A percentile compares a stretch with the other conserved stretches of the same genome.
phyloP scores from a whole-genome alignment of 352 stramenopile genomes.

The Aphanomyces invadans region DNA sequence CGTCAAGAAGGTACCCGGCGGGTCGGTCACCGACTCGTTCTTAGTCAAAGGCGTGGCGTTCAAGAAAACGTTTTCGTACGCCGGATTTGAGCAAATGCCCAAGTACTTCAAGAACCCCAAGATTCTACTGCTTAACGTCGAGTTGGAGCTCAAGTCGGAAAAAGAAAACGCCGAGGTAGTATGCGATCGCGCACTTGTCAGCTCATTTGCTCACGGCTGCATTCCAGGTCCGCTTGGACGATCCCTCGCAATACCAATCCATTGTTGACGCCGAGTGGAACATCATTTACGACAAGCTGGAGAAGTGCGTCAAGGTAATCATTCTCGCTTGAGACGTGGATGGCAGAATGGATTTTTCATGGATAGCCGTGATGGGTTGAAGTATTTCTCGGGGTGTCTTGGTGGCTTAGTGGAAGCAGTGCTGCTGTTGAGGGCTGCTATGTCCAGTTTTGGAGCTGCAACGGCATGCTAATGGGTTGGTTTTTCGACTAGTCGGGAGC shows the following conservation, averaged over 20 bases:
- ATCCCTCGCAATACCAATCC: conserved; percentile 97
- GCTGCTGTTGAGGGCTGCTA: no score
- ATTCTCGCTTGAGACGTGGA: no score
- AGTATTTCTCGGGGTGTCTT: no score
- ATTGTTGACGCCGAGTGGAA: conserved; percentile 99
- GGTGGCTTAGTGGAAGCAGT: no score
- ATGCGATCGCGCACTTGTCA: no score
- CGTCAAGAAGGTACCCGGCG: conserved; percentile 97
- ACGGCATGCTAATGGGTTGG: no score
- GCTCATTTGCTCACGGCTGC: no score
- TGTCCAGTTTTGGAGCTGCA: no score
- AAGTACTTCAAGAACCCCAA: conserved; percentile 96
- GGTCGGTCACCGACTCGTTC: conserved; percentile 96
- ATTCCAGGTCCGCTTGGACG: conserved; percentile 95
- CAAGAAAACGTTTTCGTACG: conserved; percentile 99
- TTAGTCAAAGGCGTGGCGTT: conserved; percentile 97
- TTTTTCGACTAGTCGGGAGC: conserved; percentile 58
- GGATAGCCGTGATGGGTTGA: no score
- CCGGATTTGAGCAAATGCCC: conserved; percentile 99
- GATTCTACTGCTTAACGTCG: conserved; percentile 97
- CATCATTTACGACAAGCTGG: conserved; percentile 99
- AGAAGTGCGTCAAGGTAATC: conserved; percentile 63
- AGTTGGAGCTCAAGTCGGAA: conserved; percentile 98
- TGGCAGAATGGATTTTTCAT: no score
- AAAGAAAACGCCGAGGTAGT: conserved; percentile 99